Evolutionary conservation across 169 alveolate species (phyloP), one percentile per base, ranked within the genome.

Genomic region (Eimeria maxima): DNA sequence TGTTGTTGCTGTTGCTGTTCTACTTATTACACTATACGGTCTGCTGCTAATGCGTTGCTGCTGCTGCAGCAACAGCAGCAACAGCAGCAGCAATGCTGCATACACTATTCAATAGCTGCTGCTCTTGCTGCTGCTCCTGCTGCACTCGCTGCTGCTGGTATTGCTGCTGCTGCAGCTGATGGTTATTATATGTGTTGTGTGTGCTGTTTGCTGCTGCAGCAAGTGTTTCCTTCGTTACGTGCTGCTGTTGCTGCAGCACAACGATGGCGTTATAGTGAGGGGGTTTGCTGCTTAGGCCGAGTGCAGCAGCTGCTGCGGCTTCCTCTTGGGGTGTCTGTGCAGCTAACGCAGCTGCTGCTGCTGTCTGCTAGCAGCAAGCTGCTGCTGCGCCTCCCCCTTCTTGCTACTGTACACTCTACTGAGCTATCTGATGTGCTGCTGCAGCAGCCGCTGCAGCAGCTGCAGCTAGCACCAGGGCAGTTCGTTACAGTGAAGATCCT

Each of bases 231-330:
- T 24, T 45, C 89, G 24, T 16, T 80, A 11, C 24, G 27, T 53
- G 73, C 5, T 11, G 95, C 88, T 53, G 76, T 90, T 13, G n/a
- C 45, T 16, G 95, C 88, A 42, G 74, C 60, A 86, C 33, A 57
- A 24, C 81, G 45, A 0, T 90, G 95, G 95, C 67, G 88, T 5
- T 73, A n/a, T 45, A 53, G 76, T 2, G 50, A 33, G 3, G 71
- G 71, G 42, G 29, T 67, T n/a, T 76, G 74, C 33, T 67, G 86
- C 88, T n/a, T 76, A 74, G 95, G 95, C 73, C 29, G 45, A 29
- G 88, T 90, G 22, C 95, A 90, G 86, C 95, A 90, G 71, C 57
- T 90, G 47, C 95, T 90, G 67, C 80, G 67, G 55, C 84, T 87
- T 0, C 60, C 60, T 53, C 60, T 53, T 53, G 60, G 20, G 60